Conservation (phyloP, 805 yeast species). For the Monosporozyma aerobia region DNA sequence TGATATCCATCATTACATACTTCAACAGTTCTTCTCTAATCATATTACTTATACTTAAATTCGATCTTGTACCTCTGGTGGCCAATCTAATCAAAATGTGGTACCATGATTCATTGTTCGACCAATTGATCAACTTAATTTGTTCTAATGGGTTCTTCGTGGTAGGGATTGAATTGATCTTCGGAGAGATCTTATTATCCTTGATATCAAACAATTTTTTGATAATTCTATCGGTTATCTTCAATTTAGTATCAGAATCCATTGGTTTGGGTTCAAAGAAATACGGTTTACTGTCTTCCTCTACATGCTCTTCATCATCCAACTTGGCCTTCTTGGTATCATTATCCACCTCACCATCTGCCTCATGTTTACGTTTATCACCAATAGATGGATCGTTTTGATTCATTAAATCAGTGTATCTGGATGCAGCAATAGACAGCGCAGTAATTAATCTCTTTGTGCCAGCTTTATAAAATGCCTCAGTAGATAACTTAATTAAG, state of each 20-base stretch:
- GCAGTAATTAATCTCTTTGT: slow-evolving; percentile 50
- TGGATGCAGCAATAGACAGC: slow-evolving; percentile 54
- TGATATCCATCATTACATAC: slow-evolving; percentile 65
- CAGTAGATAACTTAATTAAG: slow-evolving; percentile 52
- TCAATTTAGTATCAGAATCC: slow-evolving; percentile 45
- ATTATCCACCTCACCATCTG: not conserved
- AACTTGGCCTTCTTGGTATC: slow-evolving; percentile 23
- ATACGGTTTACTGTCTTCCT: slow-evolving; percentile 5
- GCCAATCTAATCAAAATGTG: slow-evolving; percentile 65
- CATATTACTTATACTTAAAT: slow-evolving; percentile 43
- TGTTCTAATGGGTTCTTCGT: slow-evolving; percentile 13
- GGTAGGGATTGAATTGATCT: not conserved
- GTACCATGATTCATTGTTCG: slow-evolving; percentile 67
- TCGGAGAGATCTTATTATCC: not conserved
- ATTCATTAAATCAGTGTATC: slow-evolving; percentile 45
- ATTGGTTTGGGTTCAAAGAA: slow-evolving; percentile 39
- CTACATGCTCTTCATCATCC: slow-evolving; percentile 21
- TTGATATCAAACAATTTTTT: slow-evolving; percentile 5
- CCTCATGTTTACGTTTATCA: not conserved
- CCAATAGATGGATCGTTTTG: not conserved
- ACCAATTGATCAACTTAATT: slow-evolving; percentile 39
- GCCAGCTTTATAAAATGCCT: slow-evolving; percentile 54
- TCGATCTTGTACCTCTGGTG: slow-evolving; percentile 59
- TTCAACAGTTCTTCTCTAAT: slow-evolving; percentile 65
- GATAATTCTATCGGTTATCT: slow-evolving; percentile 34